Percentiles rank a stretch among this genome's conserved stretches.
Evolutionary conservation across 2,329 filamentous ascomycete genomes (phyloP).

Genomic region (Rugonectria rugulosa): DNA sequence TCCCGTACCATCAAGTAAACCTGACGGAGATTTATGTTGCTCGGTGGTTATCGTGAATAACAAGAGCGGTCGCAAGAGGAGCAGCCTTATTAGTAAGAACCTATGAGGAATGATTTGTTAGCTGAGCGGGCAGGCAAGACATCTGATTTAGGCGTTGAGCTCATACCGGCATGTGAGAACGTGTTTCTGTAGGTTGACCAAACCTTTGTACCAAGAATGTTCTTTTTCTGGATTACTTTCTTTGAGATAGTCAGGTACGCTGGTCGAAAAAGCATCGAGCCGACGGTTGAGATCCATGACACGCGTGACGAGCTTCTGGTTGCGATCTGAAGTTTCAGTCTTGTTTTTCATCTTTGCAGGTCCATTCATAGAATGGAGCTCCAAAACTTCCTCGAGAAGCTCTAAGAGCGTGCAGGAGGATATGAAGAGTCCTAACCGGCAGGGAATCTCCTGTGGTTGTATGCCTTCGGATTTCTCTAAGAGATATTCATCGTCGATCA

Average conservation of each 20-base stretch:
- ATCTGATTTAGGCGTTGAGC: not conserved
- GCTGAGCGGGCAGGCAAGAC: not conserved
- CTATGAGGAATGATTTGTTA: not conserved
- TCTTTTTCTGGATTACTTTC: not conserved
- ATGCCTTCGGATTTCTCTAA: not conserved
- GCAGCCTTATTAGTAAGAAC: not conserved
- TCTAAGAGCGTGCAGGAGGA: not conserved
- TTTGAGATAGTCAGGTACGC: not conserved
- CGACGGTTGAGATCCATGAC: conserved; percentile 6
- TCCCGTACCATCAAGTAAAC: not conserved
- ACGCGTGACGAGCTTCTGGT: not conserved
- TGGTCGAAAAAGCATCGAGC: conserved; percentile 1
- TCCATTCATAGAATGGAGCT: not conserved
- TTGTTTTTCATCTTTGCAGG: not conserved
- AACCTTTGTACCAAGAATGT: not conserved
- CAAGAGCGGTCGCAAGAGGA: conserved; percentile 2
- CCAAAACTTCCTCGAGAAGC: conserved; percentile 14
- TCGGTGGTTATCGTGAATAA: not conserved
- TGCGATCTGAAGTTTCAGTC: not conserved
- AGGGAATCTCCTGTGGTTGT: not conserved
- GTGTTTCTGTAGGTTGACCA: not conserved
- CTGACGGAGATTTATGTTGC: not conserved
- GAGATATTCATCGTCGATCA: conserved; percentile 20
- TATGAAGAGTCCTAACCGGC: conserved; percentile 7
- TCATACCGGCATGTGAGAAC: not conserved